phyloP scores from a whole-genome alignment of 306 rosid genomes.

The Clitoria ternatea region DNA sequence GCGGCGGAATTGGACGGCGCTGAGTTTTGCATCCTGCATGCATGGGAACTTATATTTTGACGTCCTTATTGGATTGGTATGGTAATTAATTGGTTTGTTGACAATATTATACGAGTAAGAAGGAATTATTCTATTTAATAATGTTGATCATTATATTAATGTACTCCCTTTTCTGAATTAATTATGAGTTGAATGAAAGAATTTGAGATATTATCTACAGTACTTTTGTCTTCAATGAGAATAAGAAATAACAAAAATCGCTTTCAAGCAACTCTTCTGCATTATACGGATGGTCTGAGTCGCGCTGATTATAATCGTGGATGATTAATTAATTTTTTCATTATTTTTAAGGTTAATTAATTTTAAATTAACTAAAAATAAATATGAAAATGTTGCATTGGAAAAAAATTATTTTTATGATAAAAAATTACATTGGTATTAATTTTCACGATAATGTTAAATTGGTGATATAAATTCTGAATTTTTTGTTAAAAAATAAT shows the following conservation, averaged over 20 bases:
- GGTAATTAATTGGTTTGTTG: neutral
- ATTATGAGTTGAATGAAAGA: neutral
- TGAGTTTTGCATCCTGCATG: constrained; percentile 31
- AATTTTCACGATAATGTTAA: no score
- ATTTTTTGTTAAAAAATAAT: no score
- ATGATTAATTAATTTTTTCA: no score
- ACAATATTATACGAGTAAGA: neutral
- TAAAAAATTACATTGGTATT: no score
- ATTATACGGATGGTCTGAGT: neutral
- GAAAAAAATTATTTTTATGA: no score
- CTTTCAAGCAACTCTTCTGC: neutral
- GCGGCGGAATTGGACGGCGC: constrained; percentile 51
- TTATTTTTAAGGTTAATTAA: no score
- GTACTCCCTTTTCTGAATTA: neutral
- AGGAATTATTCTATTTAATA: neutral
- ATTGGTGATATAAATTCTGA: no score
- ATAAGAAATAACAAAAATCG: neutral
- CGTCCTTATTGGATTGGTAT: neutral
- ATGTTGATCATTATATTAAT: constrained; percentile 5
- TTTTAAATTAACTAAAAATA: no score
- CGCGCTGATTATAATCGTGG: neutral
- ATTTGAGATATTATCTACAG: neutral
- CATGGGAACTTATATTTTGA: neutral
- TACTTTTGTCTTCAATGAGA: neutral
- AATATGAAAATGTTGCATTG: no score